Evolutionary conservation across 495 filamentous ascomycete species (phyloP).

Genomic region (Tuber microsphaerosporum): DNA sequence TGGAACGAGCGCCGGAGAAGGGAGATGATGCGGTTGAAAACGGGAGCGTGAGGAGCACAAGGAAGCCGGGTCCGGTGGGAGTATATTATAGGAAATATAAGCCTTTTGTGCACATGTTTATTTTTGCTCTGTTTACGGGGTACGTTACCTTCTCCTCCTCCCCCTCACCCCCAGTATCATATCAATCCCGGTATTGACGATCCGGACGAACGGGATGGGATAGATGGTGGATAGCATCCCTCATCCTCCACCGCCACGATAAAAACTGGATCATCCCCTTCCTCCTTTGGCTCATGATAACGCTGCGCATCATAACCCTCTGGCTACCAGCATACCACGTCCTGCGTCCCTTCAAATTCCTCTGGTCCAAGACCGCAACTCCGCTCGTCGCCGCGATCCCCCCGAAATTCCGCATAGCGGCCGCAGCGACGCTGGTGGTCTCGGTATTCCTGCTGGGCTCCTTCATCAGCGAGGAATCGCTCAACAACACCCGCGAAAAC

Average conservation of each 20-base stretch:
- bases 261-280: conserved; percentile 74
- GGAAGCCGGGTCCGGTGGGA: background rate
- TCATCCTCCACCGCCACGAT: conserved; percentile 65
- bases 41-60: background rate
- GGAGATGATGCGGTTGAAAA: conserved; percentile 38
- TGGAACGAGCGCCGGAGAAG: background rate
- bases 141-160: conserved; percentile 11
- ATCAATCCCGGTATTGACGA: background rate
- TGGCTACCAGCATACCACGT: conserved; percentile 62
- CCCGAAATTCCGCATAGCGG: conserved; percentile 53
- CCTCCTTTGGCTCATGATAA: conserved; percentile 69
- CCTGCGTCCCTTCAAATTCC: conserved; percentile 55
- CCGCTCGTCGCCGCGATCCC: conserved; percentile 54
- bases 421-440: conserved; percentile 55
- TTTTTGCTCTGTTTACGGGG: conserved; percentile 35
- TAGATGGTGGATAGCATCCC: conserved; percentile 83
- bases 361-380: conserved; percentile 60
- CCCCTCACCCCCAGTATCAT: background rate
- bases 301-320: conserved; percentile 64
- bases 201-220: conserved; percentile 5
- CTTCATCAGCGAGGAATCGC: conserved; percentile 61
- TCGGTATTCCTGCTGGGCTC: conserved; percentile 66
- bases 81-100: conserved; percentile 22
- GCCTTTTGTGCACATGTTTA: conserved; percentile 27
- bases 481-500: conserved; percentile 69